Conservation (phyloP, 2,329 filamentous ascomycete species). For the Trichophyton simii region DNA sequence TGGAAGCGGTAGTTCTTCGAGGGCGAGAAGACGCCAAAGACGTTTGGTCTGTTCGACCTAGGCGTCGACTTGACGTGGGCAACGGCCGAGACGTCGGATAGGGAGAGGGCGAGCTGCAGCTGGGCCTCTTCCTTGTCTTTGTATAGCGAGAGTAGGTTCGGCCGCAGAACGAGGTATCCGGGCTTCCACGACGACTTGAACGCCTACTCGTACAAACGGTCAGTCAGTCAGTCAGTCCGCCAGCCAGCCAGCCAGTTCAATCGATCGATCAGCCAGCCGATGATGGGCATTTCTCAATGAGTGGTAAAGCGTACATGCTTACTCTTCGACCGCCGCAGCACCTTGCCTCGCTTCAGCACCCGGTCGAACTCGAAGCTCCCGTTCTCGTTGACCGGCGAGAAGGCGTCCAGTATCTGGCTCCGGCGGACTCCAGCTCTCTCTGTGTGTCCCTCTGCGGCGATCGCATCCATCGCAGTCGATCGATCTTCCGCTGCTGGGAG, state of each 20-base stretch:
- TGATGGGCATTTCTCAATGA: neutral
- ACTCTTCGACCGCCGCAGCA: slow-evolving; percentile 81
- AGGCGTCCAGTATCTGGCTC: slow-evolving; percentile 47
- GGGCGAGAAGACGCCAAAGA: slow-evolving; percentile 87
- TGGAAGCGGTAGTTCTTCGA: slow-evolving; percentile 87
- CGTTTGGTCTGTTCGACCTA: slow-evolving; percentile 71
- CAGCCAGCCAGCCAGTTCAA: slow-evolving; percentile 9
- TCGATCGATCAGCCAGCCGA: neutral
- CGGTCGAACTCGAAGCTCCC: slow-evolving; percentile 94
- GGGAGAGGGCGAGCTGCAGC: slow-evolving; percentile 72
- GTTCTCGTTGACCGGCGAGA: slow-evolving; percentile 84
- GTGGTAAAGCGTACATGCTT: slow-evolving; percentile 55
- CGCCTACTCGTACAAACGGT: slow-evolving; percentile 17
- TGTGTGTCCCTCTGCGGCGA: neutral
- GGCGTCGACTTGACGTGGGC: slow-evolving; percentile 69
- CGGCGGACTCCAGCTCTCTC: slow-evolving; percentile 18
- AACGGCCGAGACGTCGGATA: slow-evolving; percentile 83
- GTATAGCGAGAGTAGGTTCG: slow-evolving; percentile 83
- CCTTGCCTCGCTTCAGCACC: slow-evolving; percentile 76
- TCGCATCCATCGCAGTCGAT: neutral
- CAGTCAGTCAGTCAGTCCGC: slow-evolving; percentile 8
- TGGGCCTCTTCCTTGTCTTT: slow-evolving; percentile 83
- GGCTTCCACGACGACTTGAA: slow-evolving; percentile 71
- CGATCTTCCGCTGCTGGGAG: neutral
- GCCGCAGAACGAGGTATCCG: slow-evolving; percentile 77